Percentiles rank a stretch among this genome's conserved stretches.
Evolutionary conservation across 306 rosid genomes (phyloP).

Genomic region (Castanea crenata): DNA sequence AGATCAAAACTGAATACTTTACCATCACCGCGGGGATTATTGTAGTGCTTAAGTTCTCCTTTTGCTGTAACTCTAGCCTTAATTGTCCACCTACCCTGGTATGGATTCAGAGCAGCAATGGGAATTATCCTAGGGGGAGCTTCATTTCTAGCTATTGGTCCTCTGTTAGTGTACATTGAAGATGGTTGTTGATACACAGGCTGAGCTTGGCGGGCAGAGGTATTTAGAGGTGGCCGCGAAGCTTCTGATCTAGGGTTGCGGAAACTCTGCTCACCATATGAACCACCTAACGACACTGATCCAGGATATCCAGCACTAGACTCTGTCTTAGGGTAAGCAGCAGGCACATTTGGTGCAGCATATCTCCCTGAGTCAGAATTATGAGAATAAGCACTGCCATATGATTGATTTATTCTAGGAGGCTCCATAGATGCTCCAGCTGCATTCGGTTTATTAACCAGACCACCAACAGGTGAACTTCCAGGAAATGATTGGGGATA

Average conservation of each 20-base stretch:
- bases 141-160: conserved; percentile 68
- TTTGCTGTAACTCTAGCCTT: conserved; percentile 91
- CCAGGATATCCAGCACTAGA: conserved; percentile 29
- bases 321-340: conserved; percentile 21
- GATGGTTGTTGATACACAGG: conserved; percentile 60
- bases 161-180: conserved; percentile 65
- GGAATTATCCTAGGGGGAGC: conserved; percentile 75
- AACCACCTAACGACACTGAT: conserved; percentile 34
- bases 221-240: conserved; percentile 41
- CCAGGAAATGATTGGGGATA: conserved; percentile 35
- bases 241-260: conserved; percentile 42
- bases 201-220: conserved; percentile 48
- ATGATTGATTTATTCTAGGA: conserved; percentile 38
- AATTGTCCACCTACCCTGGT: conserved; percentile 73
- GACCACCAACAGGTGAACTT: conserved; percentile 28
- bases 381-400: conserved; percentile 33
- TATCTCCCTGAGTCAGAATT: conserved; percentile 41
- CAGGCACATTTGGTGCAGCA: conserved; percentile 35
- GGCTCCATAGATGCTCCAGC: conserved; percentile 35
- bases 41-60: conserved; percentile 67
- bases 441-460: conserved; percentile 34
- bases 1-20: conserved; percentile 93
- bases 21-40: conserved; percentile 81
- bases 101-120: conserved; percentile 75
- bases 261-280: conserved; percentile 59